Conservation (phyloP, 2,329 filamentous ascomycete species). For the Cladophialophora immunda region DNA sequence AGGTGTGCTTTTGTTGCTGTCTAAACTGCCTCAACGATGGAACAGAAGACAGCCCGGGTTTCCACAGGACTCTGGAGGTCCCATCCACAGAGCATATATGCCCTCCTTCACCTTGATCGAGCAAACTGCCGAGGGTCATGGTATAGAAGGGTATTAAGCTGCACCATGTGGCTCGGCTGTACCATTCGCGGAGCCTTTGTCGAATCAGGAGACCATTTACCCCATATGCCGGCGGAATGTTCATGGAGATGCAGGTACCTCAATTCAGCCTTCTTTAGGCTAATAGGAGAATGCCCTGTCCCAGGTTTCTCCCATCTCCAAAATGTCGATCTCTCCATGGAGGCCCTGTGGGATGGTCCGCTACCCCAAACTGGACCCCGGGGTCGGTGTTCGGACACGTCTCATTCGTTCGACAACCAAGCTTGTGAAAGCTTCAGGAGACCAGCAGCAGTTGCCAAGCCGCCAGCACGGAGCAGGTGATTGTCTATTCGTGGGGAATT, state of each 20-base stretch:
- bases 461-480: not conserved
- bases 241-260: slow-evolving; percentile 2
- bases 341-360: slow-evolving; percentile 9
- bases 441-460: slow-evolving; percentile 13
- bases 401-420: slow-evolving; percentile 4
- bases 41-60: not conserved
- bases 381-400: not conserved
- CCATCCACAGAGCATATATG: slow-evolving; percentile 8
- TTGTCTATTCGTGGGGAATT: not conserved
- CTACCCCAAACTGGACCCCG: slow-evolving; percentile 17
- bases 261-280: slow-evolving; percentile 26
- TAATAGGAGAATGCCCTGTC: slow-evolving; percentile 28
- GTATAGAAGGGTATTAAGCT: slow-evolving; percentile 1
- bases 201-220: slow-evolving; percentile 4
- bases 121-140: slow-evolving; percentile 7
- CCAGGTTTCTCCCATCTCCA: not conserved
- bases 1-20: not conserved
- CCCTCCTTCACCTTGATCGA: not conserved
- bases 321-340: slow-evolving; percentile 13
- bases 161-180: not conserved
- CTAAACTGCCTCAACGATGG: not conserved
- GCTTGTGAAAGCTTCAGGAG: slow-evolving; percentile 3
- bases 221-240: not conserved
- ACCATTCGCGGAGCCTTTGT: not conserved
- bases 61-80: not conserved